A percentile compares a stretch with the other conserved stretches of the same genome.
Evolutionary conservation across 2,329 filamentous ascomycete genomes (phyloP).

Genomic region (Fusarium sterilihyphosum): DNA sequence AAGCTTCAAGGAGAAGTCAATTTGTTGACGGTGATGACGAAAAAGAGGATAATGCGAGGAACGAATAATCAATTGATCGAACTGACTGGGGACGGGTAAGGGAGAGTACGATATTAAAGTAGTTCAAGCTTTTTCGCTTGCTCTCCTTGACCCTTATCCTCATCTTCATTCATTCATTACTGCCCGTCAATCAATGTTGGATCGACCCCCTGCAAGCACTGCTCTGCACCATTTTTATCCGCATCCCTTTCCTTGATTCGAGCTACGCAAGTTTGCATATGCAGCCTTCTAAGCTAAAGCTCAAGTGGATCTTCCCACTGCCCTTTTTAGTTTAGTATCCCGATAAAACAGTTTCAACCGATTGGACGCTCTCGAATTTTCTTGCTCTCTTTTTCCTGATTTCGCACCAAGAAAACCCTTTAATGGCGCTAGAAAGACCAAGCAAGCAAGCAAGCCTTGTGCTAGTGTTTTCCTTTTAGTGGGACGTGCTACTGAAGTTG

Average conservation of each 20-base stretch:
- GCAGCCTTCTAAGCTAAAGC: slow-evolving; percentile 3
- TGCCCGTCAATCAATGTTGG: neutral
- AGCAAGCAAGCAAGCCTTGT: neutral
- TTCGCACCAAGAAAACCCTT: neutral
- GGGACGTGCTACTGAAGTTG: neutral
- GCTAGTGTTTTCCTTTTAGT: neutral
- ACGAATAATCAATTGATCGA: neutral
- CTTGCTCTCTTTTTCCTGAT: neutral
- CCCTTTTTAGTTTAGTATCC: neutral
- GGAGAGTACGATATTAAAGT: slow-evolving; percentile 1
- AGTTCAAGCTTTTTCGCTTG: slow-evolving; percentile 7
- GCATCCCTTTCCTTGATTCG: slow-evolving; percentile 20
- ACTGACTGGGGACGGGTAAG: neutral
- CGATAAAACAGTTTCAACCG: slow-evolving; percentile 12
- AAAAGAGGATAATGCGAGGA: slow-evolving; percentile 2
- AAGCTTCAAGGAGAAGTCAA: neutral
- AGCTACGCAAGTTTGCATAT: slow-evolving; percentile 8
- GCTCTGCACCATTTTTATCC: slow-evolving; percentile 8
- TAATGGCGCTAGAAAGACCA: neutral
- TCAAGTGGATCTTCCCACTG: slow-evolving; percentile 4
- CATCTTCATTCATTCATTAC: neutral
- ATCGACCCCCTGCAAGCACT: slow-evolving; percentile 9
- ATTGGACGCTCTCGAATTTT: slow-evolving; percentile 15
- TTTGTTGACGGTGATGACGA: neutral
- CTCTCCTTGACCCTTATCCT: slow-evolving; percentile 15